phyloP scores from a whole-genome alignment of 441 rosid genomes.

The Melastoma candidum region DNA sequence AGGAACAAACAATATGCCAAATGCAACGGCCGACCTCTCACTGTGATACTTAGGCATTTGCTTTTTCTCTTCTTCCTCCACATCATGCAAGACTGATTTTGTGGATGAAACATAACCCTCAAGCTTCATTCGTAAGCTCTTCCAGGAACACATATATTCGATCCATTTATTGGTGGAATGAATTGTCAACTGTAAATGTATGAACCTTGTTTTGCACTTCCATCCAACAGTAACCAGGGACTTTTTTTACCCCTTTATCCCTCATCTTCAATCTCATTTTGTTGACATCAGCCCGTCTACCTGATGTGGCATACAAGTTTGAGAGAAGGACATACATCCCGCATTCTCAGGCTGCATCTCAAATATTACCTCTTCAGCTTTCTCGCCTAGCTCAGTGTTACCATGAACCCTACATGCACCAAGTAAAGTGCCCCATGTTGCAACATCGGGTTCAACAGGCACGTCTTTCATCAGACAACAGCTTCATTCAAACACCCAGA shows the following conservation, averaged over 20 bases:
- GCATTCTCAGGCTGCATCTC: slow-evolving; percentile 48
- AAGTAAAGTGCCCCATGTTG: slow-evolving; percentile 28
- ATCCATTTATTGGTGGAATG: slow-evolving; percentile 36
- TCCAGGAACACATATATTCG: slow-evolving; percentile 33
- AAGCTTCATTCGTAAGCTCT: slow-evolving; percentile 15
- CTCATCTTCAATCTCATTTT: slow-evolving; percentile 39
- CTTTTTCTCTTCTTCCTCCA: slow-evolving; percentile 48
- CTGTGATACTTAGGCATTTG: slow-evolving; percentile 43
- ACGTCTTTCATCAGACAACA: slow-evolving; percentile 32
- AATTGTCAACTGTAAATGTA: slow-evolving; percentile 40
- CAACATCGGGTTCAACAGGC: slow-evolving; percentile 45
- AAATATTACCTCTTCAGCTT: slow-evolving; percentile 37
- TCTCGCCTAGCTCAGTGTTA: slow-evolving; percentile 40
- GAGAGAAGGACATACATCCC: slow-evolving; percentile 57
- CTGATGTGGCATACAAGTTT: slow-evolving; percentile 38
- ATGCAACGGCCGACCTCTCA: slow-evolving; percentile 42
- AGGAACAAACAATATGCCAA: slow-evolving; percentile 30
- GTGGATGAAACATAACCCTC: slow-evolving; percentile 16
- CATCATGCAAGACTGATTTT: slow-evolving; percentile 45
- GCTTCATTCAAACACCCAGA: slow-evolving; percentile 43
- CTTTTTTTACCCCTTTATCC: slow-evolving; percentile 42
- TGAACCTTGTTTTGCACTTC: slow-evolving; percentile 42
- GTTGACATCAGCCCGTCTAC: slow-evolving; percentile 43
- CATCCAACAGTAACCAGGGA: slow-evolving; percentile 42
- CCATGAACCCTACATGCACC: slow-evolving; percentile 45